These are phyloP conservation scores for Claviceps sp. DNA, from an alignment of 2,329 filamentous ascomycete genomes.

Conservation along the genomic window DNA sequence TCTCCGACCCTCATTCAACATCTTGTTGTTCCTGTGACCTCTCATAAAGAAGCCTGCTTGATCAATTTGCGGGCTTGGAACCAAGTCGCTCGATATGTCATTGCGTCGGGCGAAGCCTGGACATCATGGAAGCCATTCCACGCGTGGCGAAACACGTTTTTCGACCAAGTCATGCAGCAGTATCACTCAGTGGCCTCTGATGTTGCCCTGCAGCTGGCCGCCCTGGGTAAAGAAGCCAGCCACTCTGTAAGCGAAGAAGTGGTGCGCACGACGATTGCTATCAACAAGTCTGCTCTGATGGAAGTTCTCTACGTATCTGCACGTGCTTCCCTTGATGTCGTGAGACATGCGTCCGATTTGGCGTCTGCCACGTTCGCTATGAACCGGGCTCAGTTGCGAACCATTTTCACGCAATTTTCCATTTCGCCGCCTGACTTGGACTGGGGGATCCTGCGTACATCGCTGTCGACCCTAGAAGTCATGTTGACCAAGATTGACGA, in stretches of 20 bases:
- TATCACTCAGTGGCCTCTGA: conserved; percentile 42
- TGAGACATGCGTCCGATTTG: conserved; percentile 32
- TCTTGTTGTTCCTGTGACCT: conserved; percentile 43
- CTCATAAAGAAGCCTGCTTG: conserved; percentile 52
- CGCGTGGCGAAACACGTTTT: conserved; percentile 41
- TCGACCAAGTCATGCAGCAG: conserved; percentile 43
- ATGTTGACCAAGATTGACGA: conserved; percentile 33
- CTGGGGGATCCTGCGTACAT: conserved; percentile 32
- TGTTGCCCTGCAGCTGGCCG: conserved; percentile 40
- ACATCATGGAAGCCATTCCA: conserved; percentile 33
- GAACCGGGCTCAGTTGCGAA: conserved; percentile 36
- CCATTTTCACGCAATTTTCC: conserved; percentile 36
- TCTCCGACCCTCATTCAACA: conserved; percentile 41
- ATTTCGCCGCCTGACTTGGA: conserved; percentile 28
- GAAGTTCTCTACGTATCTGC: conserved; percentile 38
- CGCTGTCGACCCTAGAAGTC: conserved; percentile 32
- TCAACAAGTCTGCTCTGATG: conserved; percentile 39
- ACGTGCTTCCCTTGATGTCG: conserved; percentile 35
- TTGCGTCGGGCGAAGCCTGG: conserved; percentile 32
- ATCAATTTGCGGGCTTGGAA: conserved; percentile 52
- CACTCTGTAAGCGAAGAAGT: conserved; percentile 28
- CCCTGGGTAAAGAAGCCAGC: conserved; percentile 32
- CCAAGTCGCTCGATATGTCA: conserved; percentile 45
- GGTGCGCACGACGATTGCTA: conserved; percentile 34
- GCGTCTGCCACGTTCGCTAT: conserved; percentile 34